phyloP scores from a whole-genome alignment of 2,329 filamentous ascomycete genomes.

The Aspergillus sp. region DNA sequence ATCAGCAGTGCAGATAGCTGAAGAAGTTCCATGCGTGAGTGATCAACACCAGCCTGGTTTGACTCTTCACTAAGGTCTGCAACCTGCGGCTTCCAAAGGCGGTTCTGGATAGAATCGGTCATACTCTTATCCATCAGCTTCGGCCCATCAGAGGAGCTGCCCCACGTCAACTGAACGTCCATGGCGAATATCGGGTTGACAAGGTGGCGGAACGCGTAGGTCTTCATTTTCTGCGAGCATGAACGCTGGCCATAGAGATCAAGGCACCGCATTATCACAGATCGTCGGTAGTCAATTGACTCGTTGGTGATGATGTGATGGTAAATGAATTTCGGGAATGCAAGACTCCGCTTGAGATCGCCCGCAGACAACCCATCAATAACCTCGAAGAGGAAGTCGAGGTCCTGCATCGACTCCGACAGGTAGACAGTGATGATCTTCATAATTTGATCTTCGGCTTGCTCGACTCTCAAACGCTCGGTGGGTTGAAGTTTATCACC shows the following conservation, averaged over 20 bases:
- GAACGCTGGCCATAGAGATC: conserved; percentile 79
- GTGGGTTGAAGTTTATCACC: conserved; percentile 67
- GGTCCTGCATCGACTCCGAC: conserved; percentile 68
- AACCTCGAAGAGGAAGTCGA: conserved; percentile 81
- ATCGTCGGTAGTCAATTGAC: conserved; percentile 82
- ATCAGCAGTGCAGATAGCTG: conserved; percentile 93
- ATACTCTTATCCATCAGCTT: conserved; percentile 82
- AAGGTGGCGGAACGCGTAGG: conserved; percentile 86
- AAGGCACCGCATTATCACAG: conserved; percentile 78
- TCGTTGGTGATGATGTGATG: conserved; percentile 77
- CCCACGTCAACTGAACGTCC: conserved; percentile 86
- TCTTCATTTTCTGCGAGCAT: conserved; percentile 84
- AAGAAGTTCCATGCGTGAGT: conserved; percentile 91
- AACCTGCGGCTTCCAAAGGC: conserved; percentile 89
- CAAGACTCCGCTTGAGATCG: conserved; percentile 74
- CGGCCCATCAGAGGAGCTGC: conserved; percentile 58
- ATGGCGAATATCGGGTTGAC: conserved; percentile 96
- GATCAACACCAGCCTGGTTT: conserved; percentile 82
- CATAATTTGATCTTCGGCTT: conserved; percentile 86
- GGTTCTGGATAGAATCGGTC: conserved; percentile 85
- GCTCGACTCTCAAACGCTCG: conserved; percentile 80
- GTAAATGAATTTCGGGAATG: conserved; percentile 81
- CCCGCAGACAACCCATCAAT: conserved; percentile 81
- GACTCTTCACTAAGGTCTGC: conserved; percentile 81
- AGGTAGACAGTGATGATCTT: conserved; percentile 79